These are phyloP conservation scores for Rhodosporidiobolus odoratus DNA, from an alignment of 768 basidiomycete genomes.

Conservation along the genomic window DNA sequence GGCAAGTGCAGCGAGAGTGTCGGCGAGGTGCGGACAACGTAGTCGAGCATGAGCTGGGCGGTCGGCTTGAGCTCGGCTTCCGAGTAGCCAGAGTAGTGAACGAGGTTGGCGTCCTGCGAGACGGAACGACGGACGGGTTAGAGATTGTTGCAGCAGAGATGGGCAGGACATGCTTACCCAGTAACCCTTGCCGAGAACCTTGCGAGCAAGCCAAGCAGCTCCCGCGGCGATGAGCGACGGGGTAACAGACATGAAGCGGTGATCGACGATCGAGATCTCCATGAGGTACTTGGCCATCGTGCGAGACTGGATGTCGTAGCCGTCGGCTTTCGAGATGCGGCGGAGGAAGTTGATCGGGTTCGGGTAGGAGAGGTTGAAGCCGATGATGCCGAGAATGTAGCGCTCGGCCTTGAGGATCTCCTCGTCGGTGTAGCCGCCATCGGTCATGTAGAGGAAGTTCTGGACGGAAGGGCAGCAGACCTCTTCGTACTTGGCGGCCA, in stretches of 20 bases:
- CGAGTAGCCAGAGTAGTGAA: constrained; percentile 79
- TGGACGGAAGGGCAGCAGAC: constrained; percentile 76
- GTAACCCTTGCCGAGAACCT: constrained; percentile 68
- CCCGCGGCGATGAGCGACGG: constrained; percentile 79
- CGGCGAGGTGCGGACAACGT: constrained; percentile 55
- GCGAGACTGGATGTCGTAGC: constrained; percentile 75
- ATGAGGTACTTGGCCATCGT: constrained; percentile 87
- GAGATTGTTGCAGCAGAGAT: neutral
- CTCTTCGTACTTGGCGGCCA: constrained; percentile 89
- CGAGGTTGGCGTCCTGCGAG: constrained; percentile 68
- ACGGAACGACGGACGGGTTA: constrained; percentile 9
- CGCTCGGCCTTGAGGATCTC: constrained; percentile 85
- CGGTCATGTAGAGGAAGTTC: constrained; percentile 74
- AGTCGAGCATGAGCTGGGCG: constrained; percentile 82
- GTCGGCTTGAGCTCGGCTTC: constrained; percentile 72
- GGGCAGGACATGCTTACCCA: constrained; percentile 68
- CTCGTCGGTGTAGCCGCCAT: constrained; percentile 66
- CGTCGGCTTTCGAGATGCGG: constrained; percentile 86
- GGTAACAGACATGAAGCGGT: constrained; percentile 64
- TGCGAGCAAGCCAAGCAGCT: constrained; percentile 75
- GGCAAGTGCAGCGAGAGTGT: constrained; percentile 11
- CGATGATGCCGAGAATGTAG: constrained; percentile 76
- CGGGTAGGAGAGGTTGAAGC: constrained; percentile 79
- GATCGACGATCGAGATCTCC: constrained; percentile 77
- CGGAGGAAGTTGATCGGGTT: constrained; percentile 85